Percentiles rank a stretch among this genome's conserved stretches.
Evolutionary conservation across 345 rosid genomes (phyloP).

Genomic region (Eucalyptus lansdowneana): DNA sequence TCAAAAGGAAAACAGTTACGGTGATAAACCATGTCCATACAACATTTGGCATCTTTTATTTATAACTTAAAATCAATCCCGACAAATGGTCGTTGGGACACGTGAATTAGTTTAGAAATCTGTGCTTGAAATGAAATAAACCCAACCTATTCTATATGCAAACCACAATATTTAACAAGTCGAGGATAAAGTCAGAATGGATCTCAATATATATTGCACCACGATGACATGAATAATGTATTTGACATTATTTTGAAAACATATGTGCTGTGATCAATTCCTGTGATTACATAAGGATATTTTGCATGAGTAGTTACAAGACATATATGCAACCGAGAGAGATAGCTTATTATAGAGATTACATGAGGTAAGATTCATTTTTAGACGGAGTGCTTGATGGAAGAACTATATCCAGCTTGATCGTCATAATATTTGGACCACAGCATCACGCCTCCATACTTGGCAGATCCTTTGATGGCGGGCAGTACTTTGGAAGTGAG

Average conservation of each 20-base stretch:
- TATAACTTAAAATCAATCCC: background rate
- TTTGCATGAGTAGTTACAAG: background rate
- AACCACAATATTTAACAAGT: background rate
- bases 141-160: background rate
- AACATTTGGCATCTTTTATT: background rate
- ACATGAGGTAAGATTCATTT: too few relatives aligned
- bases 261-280: background rate
- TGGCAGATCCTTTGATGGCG: background rate
- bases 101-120: too few relatives aligned
- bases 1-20: background rate
- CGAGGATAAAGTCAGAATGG: background rate
- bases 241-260: background rate
- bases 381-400: background rate
- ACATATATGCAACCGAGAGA: background rate
- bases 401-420: constrained; percentile 1
- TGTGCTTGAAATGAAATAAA: too few relatives aligned
- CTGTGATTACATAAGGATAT: background rate
- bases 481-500: constrained; percentile 5
- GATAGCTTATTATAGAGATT: background rate
- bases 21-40: background rate
- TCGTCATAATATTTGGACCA: constrained; percentile 11
- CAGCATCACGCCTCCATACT: constrained; percentile 17
- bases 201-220: too few relatives aligned
- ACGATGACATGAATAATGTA: background rate
- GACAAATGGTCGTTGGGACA: too few relatives aligned